phyloP scores from a whole-genome alignment of 305 asterid genomes.

The Salvia sclarea region DNA sequence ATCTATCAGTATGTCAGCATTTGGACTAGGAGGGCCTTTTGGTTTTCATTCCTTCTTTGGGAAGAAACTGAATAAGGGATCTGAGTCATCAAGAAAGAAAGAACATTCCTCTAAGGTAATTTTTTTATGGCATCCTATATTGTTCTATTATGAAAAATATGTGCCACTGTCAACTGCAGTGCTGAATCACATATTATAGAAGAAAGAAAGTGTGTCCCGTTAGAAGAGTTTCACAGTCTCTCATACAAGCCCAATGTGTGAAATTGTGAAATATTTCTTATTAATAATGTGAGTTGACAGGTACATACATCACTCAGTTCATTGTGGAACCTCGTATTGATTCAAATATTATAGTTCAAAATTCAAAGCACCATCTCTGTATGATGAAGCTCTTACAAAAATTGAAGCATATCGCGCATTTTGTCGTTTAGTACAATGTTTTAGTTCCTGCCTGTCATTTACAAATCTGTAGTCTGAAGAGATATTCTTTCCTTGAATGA shows the following conservation, averaged over 20 bases:
- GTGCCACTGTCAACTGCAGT: too few relatives aligned
- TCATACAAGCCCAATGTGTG: neutral
- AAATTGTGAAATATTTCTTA: neutral
- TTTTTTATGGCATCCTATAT: constrained; percentile 7
- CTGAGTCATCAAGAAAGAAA: constrained; percentile 51
- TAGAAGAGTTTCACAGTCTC: neutral
- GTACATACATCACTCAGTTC: neutral
- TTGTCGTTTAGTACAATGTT: neutral
- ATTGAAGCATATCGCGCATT: neutral
- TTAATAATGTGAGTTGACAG: constrained; percentile 2
- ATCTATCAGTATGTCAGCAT: constrained; percentile 72
- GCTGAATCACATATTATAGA: too few relatives aligned
- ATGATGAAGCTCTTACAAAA: neutral
- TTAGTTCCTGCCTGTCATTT: neutral
- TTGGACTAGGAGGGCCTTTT: constrained; percentile 82
- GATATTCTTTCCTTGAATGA: neutral
- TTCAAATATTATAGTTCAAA: constrained; percentile 16
- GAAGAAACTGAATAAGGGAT: constrained; percentile 53
- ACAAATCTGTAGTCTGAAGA: neutral
- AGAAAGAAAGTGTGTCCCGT: neutral
- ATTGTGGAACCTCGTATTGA: neutral
- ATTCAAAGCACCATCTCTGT: neutral
- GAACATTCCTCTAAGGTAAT: constrained; percentile 54
- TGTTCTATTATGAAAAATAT: constrained; percentile 11
- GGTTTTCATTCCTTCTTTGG: constrained; percentile 63